Evolutionary conservation across 2,329 filamentous ascomycete species (phyloP), one percentile per base, ranked within the genome.

Genomic region (Penicillium sp.): DNA sequence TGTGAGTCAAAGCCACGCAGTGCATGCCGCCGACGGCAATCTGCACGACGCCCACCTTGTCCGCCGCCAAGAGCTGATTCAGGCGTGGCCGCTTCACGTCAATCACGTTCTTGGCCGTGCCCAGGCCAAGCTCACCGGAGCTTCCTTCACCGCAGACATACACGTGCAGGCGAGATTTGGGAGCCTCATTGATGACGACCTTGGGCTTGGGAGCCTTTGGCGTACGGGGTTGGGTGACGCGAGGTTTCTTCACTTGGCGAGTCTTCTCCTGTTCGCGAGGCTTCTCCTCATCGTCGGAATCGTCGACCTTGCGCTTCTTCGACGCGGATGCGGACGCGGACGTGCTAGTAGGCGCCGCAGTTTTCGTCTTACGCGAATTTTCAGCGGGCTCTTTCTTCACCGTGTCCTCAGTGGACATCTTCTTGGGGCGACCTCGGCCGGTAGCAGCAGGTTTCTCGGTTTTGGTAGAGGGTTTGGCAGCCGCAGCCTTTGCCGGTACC

Each of bases 21-120:
- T 95, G 90, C 89, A 95, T 92, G 50, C 89, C 89, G 54, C 90
- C 90, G 54, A 86, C 85, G 45, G 88, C 85, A 51, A 95, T 73
- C 70, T 89, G 84, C 2, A 94, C 88, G 31, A 94, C 83, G 41
- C 84, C 82, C 48, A 85, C 80, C 33, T 75, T 74, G 54, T 79
- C 75, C 3, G 80, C 74, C 24, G 75, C 72, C 36, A 90, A 76
- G 51, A 80, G 76, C 43, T 79, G 74, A 66, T 90, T 90, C 53
- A 87, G 74, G 46, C 87, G 86, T 16, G 90, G 90, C 27, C 86
- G 83, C 75, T 87, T 88, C 61, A 90, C 86, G 60, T 91, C 86
- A 58, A 88, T 83, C 36, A 80, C 75, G 62, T 83, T 83, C 66
- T 83, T 84, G 54, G 80, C 83, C 2, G 79, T 72, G 33, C 90